Percentiles rank a stretch among this genome's conserved stretches.
These are phyloP conservation scores for Penicillium macrosclerotiorum DNA, from an alignment of 495 filamentous ascomycete genomes.

Conservation along the genomic window DNA sequence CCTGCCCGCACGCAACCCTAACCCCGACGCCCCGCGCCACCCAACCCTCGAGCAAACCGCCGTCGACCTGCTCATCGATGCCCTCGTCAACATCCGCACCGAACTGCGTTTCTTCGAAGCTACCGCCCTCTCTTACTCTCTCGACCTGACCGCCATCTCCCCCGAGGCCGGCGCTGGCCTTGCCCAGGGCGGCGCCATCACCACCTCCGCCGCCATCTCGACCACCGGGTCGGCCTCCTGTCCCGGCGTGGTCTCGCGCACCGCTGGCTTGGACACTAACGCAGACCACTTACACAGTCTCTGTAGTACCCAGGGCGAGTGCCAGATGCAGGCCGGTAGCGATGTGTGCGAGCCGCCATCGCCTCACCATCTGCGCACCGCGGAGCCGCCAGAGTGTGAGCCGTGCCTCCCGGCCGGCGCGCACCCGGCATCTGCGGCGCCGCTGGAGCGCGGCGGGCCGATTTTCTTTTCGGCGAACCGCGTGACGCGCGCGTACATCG, in stretches of 20 bases:
- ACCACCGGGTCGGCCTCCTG: constrained; percentile 18
- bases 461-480: constrained; percentile 34
- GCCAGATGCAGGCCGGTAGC: constrained; percentile 19
- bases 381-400: not conserved
- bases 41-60: constrained; percentile 41
- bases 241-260: constrained; percentile 20
- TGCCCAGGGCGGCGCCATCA: constrained; percentile 10
- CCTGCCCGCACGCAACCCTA: constrained; percentile 46
- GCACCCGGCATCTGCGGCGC: constrained; percentile 16
- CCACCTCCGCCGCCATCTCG: constrained; percentile 18
- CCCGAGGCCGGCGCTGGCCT: constrained; percentile 15
- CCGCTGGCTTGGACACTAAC: not conserved
- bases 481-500: constrained; percentile 51
- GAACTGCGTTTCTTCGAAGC: constrained; percentile 71
- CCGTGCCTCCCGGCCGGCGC: constrained; percentile 5
- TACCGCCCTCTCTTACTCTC: constrained; percentile 57
- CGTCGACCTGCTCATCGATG: constrained; percentile 60
- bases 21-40: constrained; percentile 12
- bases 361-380: not conserved
- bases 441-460: constrained; percentile 5
- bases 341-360: constrained; percentile 9
- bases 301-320: constrained; percentile 23
- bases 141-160: constrained; percentile 49
- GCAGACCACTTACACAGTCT: constrained; percentile 1
- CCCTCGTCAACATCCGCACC: constrained; percentile 61